Evolutionary conservation across 257 asterid species (phyloP).

Genomic region (Paulownia fortunei): DNA sequence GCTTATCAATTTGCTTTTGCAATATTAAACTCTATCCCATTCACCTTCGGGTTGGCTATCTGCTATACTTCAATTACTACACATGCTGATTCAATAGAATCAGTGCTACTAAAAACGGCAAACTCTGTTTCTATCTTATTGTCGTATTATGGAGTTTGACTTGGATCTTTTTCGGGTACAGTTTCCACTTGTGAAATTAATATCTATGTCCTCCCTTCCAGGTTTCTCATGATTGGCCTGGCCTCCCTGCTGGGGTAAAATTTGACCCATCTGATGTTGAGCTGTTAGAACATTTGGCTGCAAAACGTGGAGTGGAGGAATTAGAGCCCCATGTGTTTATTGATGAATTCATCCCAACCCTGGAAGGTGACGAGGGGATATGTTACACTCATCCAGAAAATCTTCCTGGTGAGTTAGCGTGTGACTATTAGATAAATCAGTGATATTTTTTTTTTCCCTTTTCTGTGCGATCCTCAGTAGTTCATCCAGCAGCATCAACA

Average conservation of each 20-base stretch:
- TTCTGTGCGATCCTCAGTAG: background rate
- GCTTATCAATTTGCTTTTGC: background rate
- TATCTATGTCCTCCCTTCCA: slow-evolving; percentile 28
- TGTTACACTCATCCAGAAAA: slow-evolving; percentile 94
- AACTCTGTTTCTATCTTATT: background rate
- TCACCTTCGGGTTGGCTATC: background rate
- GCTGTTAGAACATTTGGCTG: slow-evolving; percentile 81
- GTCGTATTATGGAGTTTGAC: background rate
- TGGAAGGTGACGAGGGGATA: slow-evolving; percentile 75
- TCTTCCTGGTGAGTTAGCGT: slow-evolving; percentile 77
- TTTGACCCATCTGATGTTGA: slow-evolving; percentile 91
- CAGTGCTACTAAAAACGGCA: background rate
- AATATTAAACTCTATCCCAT: background rate
- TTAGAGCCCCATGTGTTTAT: slow-evolving; percentile 60
- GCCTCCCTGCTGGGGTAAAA: slow-evolving; percentile 84
- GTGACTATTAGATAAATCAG: background rate
- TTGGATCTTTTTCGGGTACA: background rate
- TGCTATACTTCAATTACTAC: too few relatives aligned
- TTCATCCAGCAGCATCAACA: background rate
- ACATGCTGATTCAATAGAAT: background rate
- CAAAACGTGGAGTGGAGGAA: slow-evolving; percentile 63
- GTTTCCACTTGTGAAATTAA: slow-evolving; percentile 18
- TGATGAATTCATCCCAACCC: slow-evolving; percentile 86
- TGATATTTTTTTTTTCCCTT: background rate
- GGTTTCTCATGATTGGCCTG: slow-evolving; percentile 81